A percentile compares a stretch with the other conserved stretches of the same genome.
These are phyloP conservation scores for Thielaviopsis populi DNA, from an alignment of 2,329 filamentous ascomycete species.

Conservation along the genomic window DNA sequence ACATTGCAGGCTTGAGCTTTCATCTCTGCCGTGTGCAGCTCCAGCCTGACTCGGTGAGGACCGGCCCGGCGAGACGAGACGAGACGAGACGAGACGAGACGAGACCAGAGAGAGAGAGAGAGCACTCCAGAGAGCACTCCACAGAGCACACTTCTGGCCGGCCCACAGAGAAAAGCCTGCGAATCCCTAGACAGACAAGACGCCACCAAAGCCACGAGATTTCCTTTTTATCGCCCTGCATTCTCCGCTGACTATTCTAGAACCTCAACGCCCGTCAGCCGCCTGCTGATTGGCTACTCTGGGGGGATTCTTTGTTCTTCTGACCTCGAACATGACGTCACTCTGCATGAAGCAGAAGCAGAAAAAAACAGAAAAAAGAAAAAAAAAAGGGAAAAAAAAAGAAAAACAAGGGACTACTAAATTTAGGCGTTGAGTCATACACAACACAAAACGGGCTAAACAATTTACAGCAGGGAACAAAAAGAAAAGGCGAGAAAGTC, in stretches of 20 bases:
- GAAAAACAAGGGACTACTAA: not conserved
- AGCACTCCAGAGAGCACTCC: no score
- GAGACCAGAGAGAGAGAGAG: no score
- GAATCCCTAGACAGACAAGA: no score
- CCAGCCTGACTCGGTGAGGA: no score
- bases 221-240: not conserved
- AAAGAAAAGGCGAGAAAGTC: no score
- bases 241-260: not conserved
- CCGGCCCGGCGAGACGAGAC: no score
- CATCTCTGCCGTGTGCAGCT: no score
- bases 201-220: no score
- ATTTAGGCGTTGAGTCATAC: constrained; percentile 5
- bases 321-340: constrained; percentile 3
- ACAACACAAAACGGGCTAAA: not conserved
- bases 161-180: no score
- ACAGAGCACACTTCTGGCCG: no score
- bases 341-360: not conserved
- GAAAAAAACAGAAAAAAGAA: not conserved
- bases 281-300: no score
- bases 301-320: not conserved
- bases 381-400: not conserved
- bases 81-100: no score
- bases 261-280: not conserved
- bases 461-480: not conserved
- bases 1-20: not conserved